Percentiles rank a stretch among this genome's conserved stretches.
Evolutionary conservation across 768 basidiomycete species (phyloP).

Genomic region (Boletus rubescentipes): DNA sequence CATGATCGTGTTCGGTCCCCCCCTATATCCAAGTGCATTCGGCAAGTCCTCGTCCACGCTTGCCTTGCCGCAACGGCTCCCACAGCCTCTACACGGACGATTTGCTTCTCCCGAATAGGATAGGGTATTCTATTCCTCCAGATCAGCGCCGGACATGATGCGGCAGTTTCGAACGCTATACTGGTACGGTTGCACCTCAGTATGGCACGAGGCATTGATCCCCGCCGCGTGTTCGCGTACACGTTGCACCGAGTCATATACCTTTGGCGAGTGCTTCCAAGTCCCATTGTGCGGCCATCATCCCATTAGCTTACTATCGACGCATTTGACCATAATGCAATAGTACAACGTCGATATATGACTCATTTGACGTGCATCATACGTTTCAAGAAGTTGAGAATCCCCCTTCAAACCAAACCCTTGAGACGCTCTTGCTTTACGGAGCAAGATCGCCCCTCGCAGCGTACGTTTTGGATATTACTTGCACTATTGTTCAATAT

Average conservation of each 20-base stretch:
- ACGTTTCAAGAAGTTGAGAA: conserved; percentile 16
- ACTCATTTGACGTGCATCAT: conserved; percentile 1
- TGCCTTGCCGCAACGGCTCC: neutral
- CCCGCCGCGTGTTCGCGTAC: neutral
- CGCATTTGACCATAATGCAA: neutral
- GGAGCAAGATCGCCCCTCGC: conserved; percentile 15
- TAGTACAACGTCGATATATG: neutral
- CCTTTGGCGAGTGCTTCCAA: neutral
- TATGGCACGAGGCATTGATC: conserved; percentile 1
- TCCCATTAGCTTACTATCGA: neutral
- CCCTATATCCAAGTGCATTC: neutral
- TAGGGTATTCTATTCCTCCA: conserved; percentile 3
- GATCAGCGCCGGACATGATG: conserved; percentile 2
- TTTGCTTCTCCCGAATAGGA: neutral
- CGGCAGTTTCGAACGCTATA: neutral
- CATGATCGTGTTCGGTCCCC: neutral
- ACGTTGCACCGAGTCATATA: neutral
- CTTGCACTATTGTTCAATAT: conserved; percentile 12
- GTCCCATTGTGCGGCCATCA: neutral
- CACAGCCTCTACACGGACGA: neutral
- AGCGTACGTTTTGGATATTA: neutral
- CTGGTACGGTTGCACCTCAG: neutral
- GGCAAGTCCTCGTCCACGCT: neutral
- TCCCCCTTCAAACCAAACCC: neutral
- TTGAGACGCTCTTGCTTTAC: conserved; percentile 10